phyloP scores from a whole-genome alignment of 345 rosid species.

The Gossypium raimondii region DNA sequence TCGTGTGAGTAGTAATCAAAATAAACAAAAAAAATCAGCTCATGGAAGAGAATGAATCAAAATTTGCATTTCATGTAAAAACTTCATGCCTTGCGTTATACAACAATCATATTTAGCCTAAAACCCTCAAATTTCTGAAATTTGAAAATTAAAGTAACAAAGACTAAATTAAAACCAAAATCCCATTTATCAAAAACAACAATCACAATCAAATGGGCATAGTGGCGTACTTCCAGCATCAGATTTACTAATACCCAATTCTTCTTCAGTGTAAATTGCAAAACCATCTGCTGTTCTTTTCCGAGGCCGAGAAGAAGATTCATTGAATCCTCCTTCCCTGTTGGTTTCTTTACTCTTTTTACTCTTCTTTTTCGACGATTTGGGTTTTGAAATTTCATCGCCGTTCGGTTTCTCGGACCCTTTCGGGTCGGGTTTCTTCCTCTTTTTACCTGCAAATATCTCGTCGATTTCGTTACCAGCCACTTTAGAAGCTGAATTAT shows the following conservation, averaged over 20 bases:
- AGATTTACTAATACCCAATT: conserved; percentile 50
- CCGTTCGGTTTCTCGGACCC: conserved; percentile 7
- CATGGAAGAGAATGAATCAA: no score
- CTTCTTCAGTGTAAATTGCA: conserved; percentile 55
- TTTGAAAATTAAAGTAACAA: not conserved
- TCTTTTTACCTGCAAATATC: conserved; percentile 40
- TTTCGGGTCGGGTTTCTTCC: conserved; percentile 24
- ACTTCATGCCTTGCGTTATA: no score
- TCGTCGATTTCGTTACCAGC: conserved; percentile 37
- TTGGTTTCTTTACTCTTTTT: conserved; percentile 28
- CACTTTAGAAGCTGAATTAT: conserved; percentile 24
- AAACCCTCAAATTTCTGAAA: not conserved
- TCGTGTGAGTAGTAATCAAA: no score
- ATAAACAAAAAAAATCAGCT: no score
- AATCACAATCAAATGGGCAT: conserved; percentile 86
- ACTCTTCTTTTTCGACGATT: conserved; percentile 27
- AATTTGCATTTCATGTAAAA: no score
- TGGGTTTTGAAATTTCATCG: conserved; percentile 20
- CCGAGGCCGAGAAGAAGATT: conserved; percentile 22
- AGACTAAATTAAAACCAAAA: not conserved
- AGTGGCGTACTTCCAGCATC: conserved; percentile 59
- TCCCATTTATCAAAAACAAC: conserved; percentile 55
- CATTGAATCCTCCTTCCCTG: not conserved
- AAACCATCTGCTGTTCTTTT: conserved; percentile 60
- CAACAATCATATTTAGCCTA: no score